Conservation (phyloP, 2,329 filamentous ascomycete genomes). For the Calycina marina region DNA sequence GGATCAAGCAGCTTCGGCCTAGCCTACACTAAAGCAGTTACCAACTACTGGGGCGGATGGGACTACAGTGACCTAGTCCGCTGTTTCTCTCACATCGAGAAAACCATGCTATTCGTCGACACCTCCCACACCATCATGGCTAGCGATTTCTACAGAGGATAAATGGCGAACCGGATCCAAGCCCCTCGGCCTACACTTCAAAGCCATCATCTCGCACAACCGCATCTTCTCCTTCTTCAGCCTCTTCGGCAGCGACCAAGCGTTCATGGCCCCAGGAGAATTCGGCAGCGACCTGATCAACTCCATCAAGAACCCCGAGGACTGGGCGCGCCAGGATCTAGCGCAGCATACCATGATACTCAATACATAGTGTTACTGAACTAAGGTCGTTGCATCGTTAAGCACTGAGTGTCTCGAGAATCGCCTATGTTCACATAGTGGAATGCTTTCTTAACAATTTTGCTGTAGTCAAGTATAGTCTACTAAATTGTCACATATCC, state of each 20-base stretch:
- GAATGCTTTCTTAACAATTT: too few relatives aligned
- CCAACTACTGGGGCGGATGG: conserved; percentile 29
- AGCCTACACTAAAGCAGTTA: conserved; percentile 40
- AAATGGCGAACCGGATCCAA: conserved; percentile 82
- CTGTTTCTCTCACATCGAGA: conserved; percentile 56
- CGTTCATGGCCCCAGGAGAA: conserved; percentile 32
- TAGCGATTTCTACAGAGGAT: conserved; percentile 58
- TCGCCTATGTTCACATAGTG: too few relatives aligned
- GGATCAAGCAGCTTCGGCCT: conserved; percentile 62
- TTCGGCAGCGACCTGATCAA: conserved; percentile 46
- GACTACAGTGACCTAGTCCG: conserved; percentile 70
- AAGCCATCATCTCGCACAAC: conserved; percentile 72
- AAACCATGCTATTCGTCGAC: conserved; percentile 51
- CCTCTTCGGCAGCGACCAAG: not conserved
- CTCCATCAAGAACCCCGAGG: conserved; percentile 30
- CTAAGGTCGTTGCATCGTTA: too few relatives aligned
- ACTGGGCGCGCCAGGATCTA: too few relatives aligned
- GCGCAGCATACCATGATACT: too few relatives aligned
- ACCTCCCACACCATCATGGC: conserved; percentile 51
- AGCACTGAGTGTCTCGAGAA: too few relatives aligned
- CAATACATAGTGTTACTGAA: too few relatives aligned
- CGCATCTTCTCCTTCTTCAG: conserved; percentile 43
- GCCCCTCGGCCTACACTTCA: conserved; percentile 64
- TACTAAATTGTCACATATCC: too few relatives aligned
- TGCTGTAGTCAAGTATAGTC: too few relatives aligned